These are phyloP conservation scores for Penicillium cosmopolitanum DNA, from an alignment of 495 filamentous ascomycete genomes.

Conservation along the genomic window DNA sequence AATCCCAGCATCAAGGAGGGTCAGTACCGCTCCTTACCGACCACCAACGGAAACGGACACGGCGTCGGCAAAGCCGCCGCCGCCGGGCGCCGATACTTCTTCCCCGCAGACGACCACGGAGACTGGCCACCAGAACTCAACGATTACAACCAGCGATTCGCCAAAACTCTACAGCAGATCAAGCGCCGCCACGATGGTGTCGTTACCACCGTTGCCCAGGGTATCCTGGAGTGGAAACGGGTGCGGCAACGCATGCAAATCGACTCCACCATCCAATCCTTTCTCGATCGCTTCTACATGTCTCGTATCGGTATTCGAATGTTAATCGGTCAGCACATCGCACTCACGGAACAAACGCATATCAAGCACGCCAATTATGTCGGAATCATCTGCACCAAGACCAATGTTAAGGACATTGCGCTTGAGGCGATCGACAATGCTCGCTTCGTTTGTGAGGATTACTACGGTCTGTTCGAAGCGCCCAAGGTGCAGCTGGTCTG, in stretches of 20 bases:
- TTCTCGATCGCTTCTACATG: conserved; percentile 99
- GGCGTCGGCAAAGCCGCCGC: conserved; percentile 45
- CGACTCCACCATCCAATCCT: conserved; percentile 92
- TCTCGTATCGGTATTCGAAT: conserved; percentile 99
- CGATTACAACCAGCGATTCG: conserved; percentile 90
- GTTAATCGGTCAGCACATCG: conserved; percentile 98
- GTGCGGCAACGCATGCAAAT: conserved; percentile 97
- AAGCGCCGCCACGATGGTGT: conserved; percentile 96
- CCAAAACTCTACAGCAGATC: conserved; percentile 82
- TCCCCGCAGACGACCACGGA: conserved; percentile 81
- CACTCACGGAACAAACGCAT: conserved; percentile 88
- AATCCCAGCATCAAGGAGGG: conserved; percentile 90
- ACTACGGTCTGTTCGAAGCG: conserved; percentile 96
- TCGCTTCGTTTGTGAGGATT: conserved; percentile 97
- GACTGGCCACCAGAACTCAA: conserved; percentile 95
- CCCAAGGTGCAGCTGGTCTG: conserved; percentile 97
- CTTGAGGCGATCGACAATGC: conserved; percentile 98
- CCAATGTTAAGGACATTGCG: conserved; percentile 93
- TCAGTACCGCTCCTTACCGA: conserved; percentile 78
- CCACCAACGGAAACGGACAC: conserved; percentile 46
- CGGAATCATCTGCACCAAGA: conserved; percentile 98
- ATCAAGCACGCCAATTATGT: conserved; percentile 90
- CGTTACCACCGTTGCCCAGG: conserved; percentile 92
- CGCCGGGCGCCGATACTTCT: conserved; percentile 77
- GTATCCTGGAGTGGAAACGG: conserved; percentile 96